These are phyloP conservation scores for Zelonia costaricensis DNA, from an alignment of 208 protist species.

Conservation along the genomic window DNA sequence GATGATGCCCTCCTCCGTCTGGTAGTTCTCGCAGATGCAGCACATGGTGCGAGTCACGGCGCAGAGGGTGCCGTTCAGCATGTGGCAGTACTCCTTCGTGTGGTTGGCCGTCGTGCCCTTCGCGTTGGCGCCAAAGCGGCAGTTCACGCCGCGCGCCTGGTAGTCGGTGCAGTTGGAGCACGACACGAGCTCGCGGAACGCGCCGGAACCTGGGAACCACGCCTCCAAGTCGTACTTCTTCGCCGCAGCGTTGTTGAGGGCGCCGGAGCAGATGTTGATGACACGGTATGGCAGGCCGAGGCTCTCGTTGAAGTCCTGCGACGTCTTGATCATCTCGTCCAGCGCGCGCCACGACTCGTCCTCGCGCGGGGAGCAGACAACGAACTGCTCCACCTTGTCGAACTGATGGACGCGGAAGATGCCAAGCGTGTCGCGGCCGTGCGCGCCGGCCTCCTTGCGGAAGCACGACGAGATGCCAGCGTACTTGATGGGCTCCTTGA, in stretches of 20 bases:
- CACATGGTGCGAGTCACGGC: constrained; percentile 99
- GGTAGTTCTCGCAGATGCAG: constrained; percentile 99
- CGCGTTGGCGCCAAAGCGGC: constrained; percentile 87
- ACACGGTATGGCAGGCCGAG: constrained; percentile 94
- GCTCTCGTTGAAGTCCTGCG: constrained; percentile 94
- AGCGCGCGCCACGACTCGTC: constrained; percentile 90
- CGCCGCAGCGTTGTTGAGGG: constrained; percentile 99
- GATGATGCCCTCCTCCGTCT: constrained; percentile 95
- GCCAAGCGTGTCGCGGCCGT: constrained; percentile 94
- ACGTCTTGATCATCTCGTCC: constrained; percentile 92
- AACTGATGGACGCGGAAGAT: constrained; percentile 98
- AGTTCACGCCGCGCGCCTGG: constrained; percentile 94
- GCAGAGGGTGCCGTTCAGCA: constrained; percentile 99
- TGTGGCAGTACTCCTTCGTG: constrained; percentile 99
- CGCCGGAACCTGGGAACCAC: constrained; percentile 97
- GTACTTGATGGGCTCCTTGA: constrained; percentile 94
- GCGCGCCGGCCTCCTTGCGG: constrained; percentile 98
- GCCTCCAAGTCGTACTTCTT: constrained; percentile 99
- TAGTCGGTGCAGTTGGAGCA: constrained; percentile 99
- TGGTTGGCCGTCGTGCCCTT: constrained; percentile 61
- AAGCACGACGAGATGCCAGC: constrained; percentile 99
- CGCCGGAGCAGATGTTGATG: constrained; percentile 95
- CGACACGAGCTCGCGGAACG: constrained; percentile 99
- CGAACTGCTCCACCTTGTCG: constrained; percentile 97
- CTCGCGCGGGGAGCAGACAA: constrained; percentile 91